Percentiles rank a stretch among this genome's conserved stretches.
phyloP scores from a whole-genome alignment of 1,139 yeast species.

The Taiozyma sp. region DNA sequence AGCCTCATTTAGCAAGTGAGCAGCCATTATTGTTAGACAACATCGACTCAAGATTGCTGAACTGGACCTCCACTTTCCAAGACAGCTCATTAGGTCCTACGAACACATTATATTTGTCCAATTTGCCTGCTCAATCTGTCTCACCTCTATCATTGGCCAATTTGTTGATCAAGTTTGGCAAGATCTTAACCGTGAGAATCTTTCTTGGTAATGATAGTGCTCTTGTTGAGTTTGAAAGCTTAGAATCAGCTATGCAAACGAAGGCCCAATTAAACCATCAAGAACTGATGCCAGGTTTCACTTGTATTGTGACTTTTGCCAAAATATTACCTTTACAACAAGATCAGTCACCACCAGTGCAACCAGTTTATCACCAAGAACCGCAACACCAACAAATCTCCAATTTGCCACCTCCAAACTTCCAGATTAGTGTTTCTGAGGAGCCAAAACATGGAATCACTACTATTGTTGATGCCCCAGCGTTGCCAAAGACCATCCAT shows the following conservation, averaged over 20 bases:
- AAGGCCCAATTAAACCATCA: slow-evolving; percentile 73
- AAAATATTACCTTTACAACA: slow-evolving; percentile 40
- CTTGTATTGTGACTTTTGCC: slow-evolving; percentile 64
- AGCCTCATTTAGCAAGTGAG: slow-evolving; percentile 1
- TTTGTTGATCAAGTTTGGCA: slow-evolving; percentile 47
- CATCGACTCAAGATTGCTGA: slow-evolving; percentile 41
- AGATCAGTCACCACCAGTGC: slow-evolving; percentile 3
- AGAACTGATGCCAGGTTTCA: slow-evolving; percentile 71
- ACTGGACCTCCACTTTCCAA: slow-evolving; percentile 58
- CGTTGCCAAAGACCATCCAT: slow-evolving; percentile 5
- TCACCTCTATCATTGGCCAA: slow-evolving; percentile 39
- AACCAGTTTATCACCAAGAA: slow-evolving; percentile 15
- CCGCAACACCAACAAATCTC: slow-evolving; percentile 5
- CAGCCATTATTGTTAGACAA: slow-evolving; percentile 46
- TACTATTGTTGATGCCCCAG: slow-evolving; percentile 26
- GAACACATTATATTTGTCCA: slow-evolving; percentile 67
- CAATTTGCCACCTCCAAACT: slow-evolving; percentile 11
- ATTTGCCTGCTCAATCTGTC: slow-evolving; percentile 54
- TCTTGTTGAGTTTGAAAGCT: slow-evolving; percentile 62
- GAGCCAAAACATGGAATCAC: slow-evolving; percentile 17
- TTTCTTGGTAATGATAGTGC: slow-evolving; percentile 50
- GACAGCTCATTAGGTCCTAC: slow-evolving; percentile 74
- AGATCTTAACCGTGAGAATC: slow-evolving; percentile 53
- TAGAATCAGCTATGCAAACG: slow-evolving; percentile 75
- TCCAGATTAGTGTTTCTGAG: slow-evolving; percentile 9